Conservation (phyloP, 176 grass and related monocot species). For the Aegilops tauschii region DNA sequence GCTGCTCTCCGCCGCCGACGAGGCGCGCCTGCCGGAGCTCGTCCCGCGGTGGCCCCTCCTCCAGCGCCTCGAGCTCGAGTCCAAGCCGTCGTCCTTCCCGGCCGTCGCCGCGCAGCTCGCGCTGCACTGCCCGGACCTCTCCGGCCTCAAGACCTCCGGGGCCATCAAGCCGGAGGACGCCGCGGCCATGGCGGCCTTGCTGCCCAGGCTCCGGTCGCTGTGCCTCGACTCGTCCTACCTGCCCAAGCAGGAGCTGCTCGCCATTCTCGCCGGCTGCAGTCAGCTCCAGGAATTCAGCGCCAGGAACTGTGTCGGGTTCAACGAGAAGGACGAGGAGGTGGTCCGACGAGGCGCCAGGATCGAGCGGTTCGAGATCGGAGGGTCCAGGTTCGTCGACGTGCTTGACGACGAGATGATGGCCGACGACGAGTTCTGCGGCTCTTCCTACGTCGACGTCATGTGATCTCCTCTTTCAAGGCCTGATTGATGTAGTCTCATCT, state of each 20-base stretch:
- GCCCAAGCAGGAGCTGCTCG: constrained; percentile 39
- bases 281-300: constrained; percentile 44
- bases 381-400: constrained; percentile 54
- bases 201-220: constrained; percentile 34
- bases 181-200: constrained; percentile 4
- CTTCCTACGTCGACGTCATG: constrained; percentile 53
- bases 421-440: constrained; percentile 17
- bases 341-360: constrained; percentile 18
- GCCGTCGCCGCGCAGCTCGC: constrained; percentile 36
- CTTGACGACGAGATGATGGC: neutral
- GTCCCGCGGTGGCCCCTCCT: constrained; percentile 55
- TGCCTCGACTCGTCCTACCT: constrained; percentile 62
- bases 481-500: too few species aligned
- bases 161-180: constrained; percentile 64
- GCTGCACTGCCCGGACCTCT: constrained; percentile 31
- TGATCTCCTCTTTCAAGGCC: constrained; percentile 1
- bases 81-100: constrained; percentile 58
- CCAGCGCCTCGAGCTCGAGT: constrained; percentile 52
- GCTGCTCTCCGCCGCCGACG: constrained; percentile 31
- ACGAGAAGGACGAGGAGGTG: constrained; percentile 43
- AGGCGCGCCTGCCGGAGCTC: constrained; percentile 49
- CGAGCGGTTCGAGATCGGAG: constrained; percentile 38
- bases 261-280: constrained; percentile 45
- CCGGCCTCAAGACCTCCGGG: constrained; percentile 37
- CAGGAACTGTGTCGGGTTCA: constrained; percentile 64